Evolutionary conservation across 176 grass and related monocot genomes (phyloP).

Genomic region (maize (Zea mays)): DNA sequence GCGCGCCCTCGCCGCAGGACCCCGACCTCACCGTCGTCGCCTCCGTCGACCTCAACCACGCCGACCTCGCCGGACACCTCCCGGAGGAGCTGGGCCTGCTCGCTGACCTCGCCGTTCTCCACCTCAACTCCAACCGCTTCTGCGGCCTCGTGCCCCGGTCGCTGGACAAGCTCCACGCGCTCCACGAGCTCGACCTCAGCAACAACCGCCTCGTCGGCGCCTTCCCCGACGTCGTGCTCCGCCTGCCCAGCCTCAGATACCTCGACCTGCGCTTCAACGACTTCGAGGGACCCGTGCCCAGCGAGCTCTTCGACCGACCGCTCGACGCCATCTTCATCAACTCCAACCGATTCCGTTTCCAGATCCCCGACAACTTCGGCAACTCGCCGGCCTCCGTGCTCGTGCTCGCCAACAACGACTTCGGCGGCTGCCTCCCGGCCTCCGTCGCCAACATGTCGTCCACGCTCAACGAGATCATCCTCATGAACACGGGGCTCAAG

Average conservation of each 20-base stretch:
- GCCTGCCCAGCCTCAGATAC: constrained; percentile 44
- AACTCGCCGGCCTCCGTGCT: constrained; percentile 78
- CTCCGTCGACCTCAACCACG: constrained; percentile 87
- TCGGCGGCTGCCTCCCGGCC: constrained; percentile 68
- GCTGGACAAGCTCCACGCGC: constrained; percentile 6
- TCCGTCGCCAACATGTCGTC: constrained; percentile 77
- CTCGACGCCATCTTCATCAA: constrained; percentile 85
- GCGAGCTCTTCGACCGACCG: constrained; percentile 59
- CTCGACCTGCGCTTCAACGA: constrained; percentile 78
- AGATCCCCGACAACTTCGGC: constrained; percentile 81
- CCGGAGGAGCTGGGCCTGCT: constrained; percentile 70
- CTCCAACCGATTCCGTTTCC: constrained; percentile 71
- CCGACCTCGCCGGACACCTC: constrained; percentile 85
- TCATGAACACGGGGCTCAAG: constrained; percentile 69
- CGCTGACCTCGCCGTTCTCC: constrained; percentile 69
- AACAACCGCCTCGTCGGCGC: constrained; percentile 88
- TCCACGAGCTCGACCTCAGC: constrained; percentile 93
- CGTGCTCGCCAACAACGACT: constrained; percentile 82
- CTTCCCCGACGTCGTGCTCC: constrained; percentile 63
- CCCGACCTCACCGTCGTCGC: constrained; percentile 64
- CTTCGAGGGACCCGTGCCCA: constrained; percentile 71
- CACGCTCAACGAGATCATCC: constrained; percentile 75
- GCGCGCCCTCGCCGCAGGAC: constrained; percentile 55
- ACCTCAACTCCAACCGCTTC: constrained; percentile 95
- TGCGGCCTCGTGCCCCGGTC: constrained; percentile 64